Evolutionary conservation across 1,284 basidiomycete genomes (phyloP).

Genomic region (Clitocybe nebularis): DNA sequence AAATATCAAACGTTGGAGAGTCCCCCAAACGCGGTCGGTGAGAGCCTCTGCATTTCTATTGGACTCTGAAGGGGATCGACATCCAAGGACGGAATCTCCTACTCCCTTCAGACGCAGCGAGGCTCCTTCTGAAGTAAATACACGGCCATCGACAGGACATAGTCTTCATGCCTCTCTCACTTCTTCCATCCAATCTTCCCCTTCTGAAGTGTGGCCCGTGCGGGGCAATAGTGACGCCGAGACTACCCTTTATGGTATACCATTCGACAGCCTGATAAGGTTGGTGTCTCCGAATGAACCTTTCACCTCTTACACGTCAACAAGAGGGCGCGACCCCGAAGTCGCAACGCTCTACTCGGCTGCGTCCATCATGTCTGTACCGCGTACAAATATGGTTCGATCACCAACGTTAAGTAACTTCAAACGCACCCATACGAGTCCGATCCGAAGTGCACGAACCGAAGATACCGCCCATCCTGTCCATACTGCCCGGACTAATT

Average conservation of each 20-base stretch:
- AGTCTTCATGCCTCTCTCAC: conserved; percentile 26
- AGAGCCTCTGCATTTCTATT: conserved; percentile 27
- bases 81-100: conserved; percentile 15
- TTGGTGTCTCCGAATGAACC: conserved; percentile 76
- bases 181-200: conserved; percentile 31
- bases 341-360: conserved; percentile 83
- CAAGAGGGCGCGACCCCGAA: conserved; percentile 59
- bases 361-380: conserved; percentile 71
- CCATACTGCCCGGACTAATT: conserved; percentile 50
- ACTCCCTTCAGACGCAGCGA: conserved; percentile 16
- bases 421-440: conserved; percentile 10
- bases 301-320: conserved; percentile 46
- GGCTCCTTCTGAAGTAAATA: conserved; percentile 20
- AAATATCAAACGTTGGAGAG: conserved; percentile 78
- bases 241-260: conserved; percentile 61
- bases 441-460: conserved; percentile 27
- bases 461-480: conserved; percentile 38
- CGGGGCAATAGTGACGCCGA: conserved; percentile 27
- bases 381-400: conserved; percentile 26
- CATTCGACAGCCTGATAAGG: conserved; percentile 75
- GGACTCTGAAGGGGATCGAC: conserved; percentile 21
- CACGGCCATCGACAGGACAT: conserved; percentile 26
- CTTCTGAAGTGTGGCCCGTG: conserved; percentile 25
- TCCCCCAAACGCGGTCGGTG: conserved; percentile 43
- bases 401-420: conserved; percentile 20